A percentile compares a stretch with the other conserved stretches of the same genome.
Conservation (phyloP, 2,329 filamentous ascomycete genomes). For the Plectosphaerella plurivora region DNA sequence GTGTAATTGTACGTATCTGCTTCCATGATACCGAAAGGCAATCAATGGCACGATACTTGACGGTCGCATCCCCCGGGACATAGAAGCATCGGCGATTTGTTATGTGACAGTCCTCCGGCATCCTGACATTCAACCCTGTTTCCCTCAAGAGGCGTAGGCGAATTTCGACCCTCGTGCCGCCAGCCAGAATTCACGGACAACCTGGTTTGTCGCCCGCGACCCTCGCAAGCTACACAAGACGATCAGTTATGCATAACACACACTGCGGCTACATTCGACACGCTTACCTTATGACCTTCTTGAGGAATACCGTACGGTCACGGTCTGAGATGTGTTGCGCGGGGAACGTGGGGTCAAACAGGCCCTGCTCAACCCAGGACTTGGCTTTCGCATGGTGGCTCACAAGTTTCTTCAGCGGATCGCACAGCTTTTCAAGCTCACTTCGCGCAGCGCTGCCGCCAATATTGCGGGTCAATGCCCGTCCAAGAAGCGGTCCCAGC, state of each 20-base stretch:
- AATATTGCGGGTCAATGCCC: conserved; percentile 59
- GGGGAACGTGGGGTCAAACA: conserved; percentile 52
- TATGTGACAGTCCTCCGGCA: too few relatives aligned
- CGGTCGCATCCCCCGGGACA: too few relatives aligned
- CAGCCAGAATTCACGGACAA: conserved; percentile 72
- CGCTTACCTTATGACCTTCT: conserved; percentile 60
- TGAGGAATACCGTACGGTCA: conserved; percentile 61
- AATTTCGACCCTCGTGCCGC: conserved; percentile 58
- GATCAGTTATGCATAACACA: conserved; percentile 1
- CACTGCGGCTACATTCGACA: background rate
- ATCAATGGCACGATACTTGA: too few relatives aligned
- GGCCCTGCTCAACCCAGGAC: conserved; percentile 58
- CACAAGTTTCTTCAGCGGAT: conserved; percentile 67
- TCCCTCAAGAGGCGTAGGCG: conserved; percentile 49
- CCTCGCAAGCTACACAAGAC: conserved; percentile 51
- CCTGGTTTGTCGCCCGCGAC: conserved; percentile 57
- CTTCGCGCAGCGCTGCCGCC: conserved; percentile 65
- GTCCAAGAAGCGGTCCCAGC: conserved; percentile 57
- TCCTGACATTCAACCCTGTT: too few relatives aligned
- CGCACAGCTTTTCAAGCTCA: conserved; percentile 66
- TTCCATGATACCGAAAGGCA: too few relatives aligned
- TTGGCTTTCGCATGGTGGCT: conserved; percentile 50
- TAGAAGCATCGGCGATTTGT: too few relatives aligned
- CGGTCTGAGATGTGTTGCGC: conserved; percentile 52
- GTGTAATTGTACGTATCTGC: background rate